Conservation (phyloP, 495 filamentous ascomycete genomes). For the Tuber melanosporum region DNA sequence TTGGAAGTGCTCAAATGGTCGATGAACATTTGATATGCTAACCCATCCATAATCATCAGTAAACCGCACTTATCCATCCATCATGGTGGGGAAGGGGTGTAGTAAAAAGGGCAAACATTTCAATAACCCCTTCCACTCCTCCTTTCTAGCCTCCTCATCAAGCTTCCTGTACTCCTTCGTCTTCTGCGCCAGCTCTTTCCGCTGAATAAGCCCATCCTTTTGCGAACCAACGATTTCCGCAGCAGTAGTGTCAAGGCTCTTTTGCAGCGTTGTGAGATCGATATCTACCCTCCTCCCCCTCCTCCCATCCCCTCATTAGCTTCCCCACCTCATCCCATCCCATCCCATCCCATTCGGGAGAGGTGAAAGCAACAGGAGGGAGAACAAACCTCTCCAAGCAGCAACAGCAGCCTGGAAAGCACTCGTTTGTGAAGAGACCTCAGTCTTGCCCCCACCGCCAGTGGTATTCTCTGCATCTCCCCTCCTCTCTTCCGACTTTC, state of each 20-base stretch:
- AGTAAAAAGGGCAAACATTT: slow-evolving; percentile 54
- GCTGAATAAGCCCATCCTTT: slow-evolving; percentile 81
- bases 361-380: background rate
- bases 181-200: slow-evolving; percentile 95
- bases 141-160: slow-evolving; percentile 80
- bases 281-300: slow-evolving; percentile 55
- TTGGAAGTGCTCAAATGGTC: slow-evolving; percentile 91
- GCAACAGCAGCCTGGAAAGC: slow-evolving; percentile 86
- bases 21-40: slow-evolving; percentile 95
- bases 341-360: background rate
- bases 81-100: background rate
- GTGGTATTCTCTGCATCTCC: slow-evolving; percentile 18
- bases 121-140: slow-evolving; percentile 78
- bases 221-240: slow-evolving; percentile 90
- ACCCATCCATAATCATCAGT: slow-evolving; percentile 3
- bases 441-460: slow-evolving; percentile 16
- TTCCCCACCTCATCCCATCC: slow-evolving; percentile 17
- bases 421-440: slow-evolving; percentile 33
- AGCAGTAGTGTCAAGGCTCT: slow-evolving; percentile 80
- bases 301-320: slow-evolving; percentile 26
- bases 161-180: slow-evolving; percentile 97
- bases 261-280: slow-evolving; percentile 76
- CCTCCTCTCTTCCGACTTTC: slow-evolving; percentile 13
- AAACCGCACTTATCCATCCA: slow-evolving; percentile 13
- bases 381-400: slow-evolving; percentile 77